Conservation (phyloP, 495 filamentous ascomycete genomes). For the Gamarada debralockiae region DNA sequence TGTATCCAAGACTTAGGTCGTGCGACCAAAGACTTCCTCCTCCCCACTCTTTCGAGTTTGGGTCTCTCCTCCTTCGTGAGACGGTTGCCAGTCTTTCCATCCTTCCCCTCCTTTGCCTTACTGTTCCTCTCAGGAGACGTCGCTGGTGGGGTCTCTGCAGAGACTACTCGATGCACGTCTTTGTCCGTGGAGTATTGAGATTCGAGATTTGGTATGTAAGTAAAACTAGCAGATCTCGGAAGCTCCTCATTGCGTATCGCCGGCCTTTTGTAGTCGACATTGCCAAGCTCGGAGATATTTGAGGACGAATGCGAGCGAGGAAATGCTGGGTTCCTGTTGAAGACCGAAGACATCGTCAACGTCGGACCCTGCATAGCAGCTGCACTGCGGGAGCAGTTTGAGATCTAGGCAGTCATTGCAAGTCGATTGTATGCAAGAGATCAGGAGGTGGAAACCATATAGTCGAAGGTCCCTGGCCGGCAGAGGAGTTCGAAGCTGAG, state of each 20-base stretch:
- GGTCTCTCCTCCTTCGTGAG: slow-evolving; percentile 20
- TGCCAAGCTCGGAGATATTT: slow-evolving; percentile 20
- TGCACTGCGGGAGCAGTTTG: background rate
- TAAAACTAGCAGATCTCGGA: slow-evolving; percentile 28
- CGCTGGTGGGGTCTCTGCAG: slow-evolving; percentile 5
- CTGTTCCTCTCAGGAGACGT: background rate
- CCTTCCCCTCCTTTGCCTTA: background rate
- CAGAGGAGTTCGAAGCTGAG: slow-evolving; percentile 7
- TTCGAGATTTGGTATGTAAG: slow-evolving; percentile 14
- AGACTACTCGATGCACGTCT: slow-evolving; percentile 5
- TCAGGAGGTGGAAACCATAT: background rate
- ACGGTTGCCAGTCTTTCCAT: slow-evolving; percentile 7
- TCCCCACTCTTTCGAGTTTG: slow-evolving; percentile 19
- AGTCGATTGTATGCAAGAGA: background rate
- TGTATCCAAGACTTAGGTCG: slow-evolving; percentile 29
- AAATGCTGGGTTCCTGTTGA: slow-evolving; percentile 19
- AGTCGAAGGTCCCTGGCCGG: slow-evolving; percentile 8
- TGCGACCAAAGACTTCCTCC: slow-evolving; percentile 26
- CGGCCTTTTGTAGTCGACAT: slow-evolving; percentile 17
- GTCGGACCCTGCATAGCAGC: slow-evolving; percentile 24
- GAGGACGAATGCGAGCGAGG: slow-evolving; percentile 25
- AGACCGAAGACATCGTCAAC: slow-evolving; percentile 22
- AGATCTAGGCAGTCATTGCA: slow-evolving; percentile 19
- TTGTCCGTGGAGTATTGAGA: slow-evolving; percentile 1
- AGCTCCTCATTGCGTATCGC: slow-evolving; percentile 13